A percentile compares a stretch with the other conserved stretches of the same genome.
Evolutionary conservation across 495 filamentous ascomycete species (phyloP).

Genomic region (Penicillium taxi): DNA sequence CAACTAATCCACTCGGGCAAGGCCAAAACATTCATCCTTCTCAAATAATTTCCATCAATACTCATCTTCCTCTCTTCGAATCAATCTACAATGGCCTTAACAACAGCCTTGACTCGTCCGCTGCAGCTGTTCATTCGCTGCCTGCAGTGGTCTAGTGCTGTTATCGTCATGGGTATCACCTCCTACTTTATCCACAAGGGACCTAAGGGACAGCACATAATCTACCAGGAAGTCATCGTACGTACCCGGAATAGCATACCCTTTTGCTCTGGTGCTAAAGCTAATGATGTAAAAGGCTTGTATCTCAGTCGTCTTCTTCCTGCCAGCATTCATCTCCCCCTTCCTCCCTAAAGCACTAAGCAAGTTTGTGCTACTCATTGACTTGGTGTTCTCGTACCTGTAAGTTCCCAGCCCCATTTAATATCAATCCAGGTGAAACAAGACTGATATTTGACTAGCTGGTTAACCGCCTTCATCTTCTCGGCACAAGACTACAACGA

Average conservation of each 20-base stretch:
- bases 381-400: slow-evolving; percentile 57
- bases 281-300: slow-evolving; percentile 36
- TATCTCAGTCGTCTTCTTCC: slow-evolving; percentile 51
- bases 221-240: slow-evolving; percentile 53
- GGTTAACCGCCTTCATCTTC: slow-evolving; percentile 56
- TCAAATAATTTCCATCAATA: background rate
- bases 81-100: slow-evolving; percentile 29
- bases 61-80: background rate
- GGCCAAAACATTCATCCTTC: background rate
- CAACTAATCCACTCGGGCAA: background rate
- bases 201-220: slow-evolving; percentile 35
- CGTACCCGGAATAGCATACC: slow-evolving; percentile 11
- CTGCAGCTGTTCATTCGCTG: slow-evolving; percentile 28
- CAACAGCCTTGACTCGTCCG: slow-evolving; percentile 26
- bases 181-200: slow-evolving; percentile 46
- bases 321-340: slow-evolving; percentile 48
- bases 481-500: slow-evolving; percentile 47
- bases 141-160: slow-evolving; percentile 48
- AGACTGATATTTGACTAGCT: slow-evolving; percentile 28
- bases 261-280: background rate
- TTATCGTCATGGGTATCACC: slow-evolving; percentile 54
- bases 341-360: slow-evolving; percentile 35
- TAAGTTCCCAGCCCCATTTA: slow-evolving; percentile 15
- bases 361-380: slow-evolving; percentile 44
- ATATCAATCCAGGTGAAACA: background rate